Evolutionary conservation across 148 eudicot species (phyloP), one percentile per base, ranked within the genome.

Genomic region (Hydrangea macrophylla): DNA sequence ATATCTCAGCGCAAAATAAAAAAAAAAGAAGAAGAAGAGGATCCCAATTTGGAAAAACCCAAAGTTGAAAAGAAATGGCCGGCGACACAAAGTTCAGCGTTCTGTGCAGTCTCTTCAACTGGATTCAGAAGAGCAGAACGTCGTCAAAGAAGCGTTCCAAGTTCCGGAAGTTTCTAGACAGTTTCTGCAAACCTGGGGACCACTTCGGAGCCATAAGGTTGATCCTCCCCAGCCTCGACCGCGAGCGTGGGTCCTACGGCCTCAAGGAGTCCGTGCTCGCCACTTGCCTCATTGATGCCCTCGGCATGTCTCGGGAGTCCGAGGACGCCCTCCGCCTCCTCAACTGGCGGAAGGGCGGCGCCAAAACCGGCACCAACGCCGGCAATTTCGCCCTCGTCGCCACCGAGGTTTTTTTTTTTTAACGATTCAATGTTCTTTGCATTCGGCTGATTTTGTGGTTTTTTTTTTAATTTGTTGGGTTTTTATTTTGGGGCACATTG

Each of bases 321-420:
- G 74, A 80, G 2, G 98, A 94, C 70, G 92, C 92, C 23, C 71
- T 77, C 25, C 77, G 82, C 24, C 83, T 90, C 53, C 58, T 90
- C 73, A 86, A 88, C 59, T 94, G 98, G 98, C 85, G 98, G 18
- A 93, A 86, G 74, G 98, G 90, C 26, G 98, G 98, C 6, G 28
- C 90, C 22, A 83, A 71, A 70, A 35, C 83, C 27, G 98, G 95
- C 53, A 39, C 68, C 17, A 70, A 65, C 68, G 96, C 87, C 62
- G 98, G 97, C 10, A 94, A 90, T 62, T 94, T 94, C 80, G 60
- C 96, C 25, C 77, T 72, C 2, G 81, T 90, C 10, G 97, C 97
- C 23, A 72, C 82, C 7, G 92, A 94, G 70, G 90, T 84, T 17
- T 9, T 55, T 64, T 68, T 26, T n/a, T n/a, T n/a, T 42, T 15